Base-by-base conservation (phyloP, 768 basidiomycete genomes). In the Lepiota subincarnata region DNA sequence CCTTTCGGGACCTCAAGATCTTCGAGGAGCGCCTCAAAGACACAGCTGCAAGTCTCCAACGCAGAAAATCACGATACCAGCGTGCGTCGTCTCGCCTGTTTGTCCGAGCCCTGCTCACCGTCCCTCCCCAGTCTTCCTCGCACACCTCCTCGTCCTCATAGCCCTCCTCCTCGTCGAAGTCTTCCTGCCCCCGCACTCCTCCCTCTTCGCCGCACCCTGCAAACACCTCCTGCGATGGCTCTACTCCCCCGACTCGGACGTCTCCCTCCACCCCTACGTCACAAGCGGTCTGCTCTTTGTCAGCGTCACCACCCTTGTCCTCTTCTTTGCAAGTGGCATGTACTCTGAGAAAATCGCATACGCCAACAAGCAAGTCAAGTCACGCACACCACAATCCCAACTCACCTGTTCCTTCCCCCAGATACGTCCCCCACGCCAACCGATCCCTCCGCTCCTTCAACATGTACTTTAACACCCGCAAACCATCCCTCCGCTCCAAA, bases 11-110 rank as follows among this genome's bases (percentile, higher is more conserved):
- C 66, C 73, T 99, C 12, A 78, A 98, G 19, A 73, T 92, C 41
- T 98, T 98, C 56, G 96, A 99, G 71, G 95, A 98, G 66, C 80
- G 96, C n/a, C 82, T 99, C 55, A 97, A 97, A 73, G 87, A 89
- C 16, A 98, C 89, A 64, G 92, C 92, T 4, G 81, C 86, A n/a
- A 81, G 77, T 56, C 74, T 95, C 13, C 86, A 88, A 61, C 78
- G 81, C 24, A 75, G 92, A 52, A 94, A 94, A 68, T 78, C 82
- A 22, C 79, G 89, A 55, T 94, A 94, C 69, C 88, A 92, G 72
- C 65, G 91, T 92, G 64, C 60, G 82, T 77, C 58, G 34, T 54
- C 26, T 31, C 45, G 36, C 57, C 36, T 62, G 65, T 66, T 55
- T 45, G 48, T 44, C 31, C 54, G 55, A 36, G 55, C 50, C 41